Conservation (phyloP, 2,329 filamentous ascomycete genomes). For the Scedosporium boydii region DNA sequence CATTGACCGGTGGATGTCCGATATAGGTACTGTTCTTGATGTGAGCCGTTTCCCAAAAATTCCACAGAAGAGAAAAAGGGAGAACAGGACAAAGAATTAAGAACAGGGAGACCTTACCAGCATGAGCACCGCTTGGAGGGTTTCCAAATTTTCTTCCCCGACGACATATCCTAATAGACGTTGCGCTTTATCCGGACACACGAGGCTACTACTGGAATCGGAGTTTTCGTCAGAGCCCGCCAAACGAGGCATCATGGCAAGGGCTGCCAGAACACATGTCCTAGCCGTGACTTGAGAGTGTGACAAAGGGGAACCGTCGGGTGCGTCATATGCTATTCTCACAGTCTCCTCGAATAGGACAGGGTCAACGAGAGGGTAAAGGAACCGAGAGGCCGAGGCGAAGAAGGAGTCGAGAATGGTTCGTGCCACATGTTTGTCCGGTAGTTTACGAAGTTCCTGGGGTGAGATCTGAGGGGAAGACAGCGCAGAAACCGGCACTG, state of each 20-base stretch:
- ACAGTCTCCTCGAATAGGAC: conserved; percentile 36
- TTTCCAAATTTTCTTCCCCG: conserved; percentile 31
- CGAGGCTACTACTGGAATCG: conserved; percentile 17
- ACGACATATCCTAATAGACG: conserved; percentile 30
- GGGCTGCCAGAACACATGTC: conserved; percentile 39
- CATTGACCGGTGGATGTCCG: conserved; percentile 33
- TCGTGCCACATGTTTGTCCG: conserved; percentile 19
- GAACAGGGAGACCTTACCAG: conserved; percentile 26
- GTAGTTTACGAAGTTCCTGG: conserved; percentile 19
- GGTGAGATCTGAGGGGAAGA: neutral
- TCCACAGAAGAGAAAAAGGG: neutral
- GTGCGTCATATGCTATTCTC: conserved; percentile 29
- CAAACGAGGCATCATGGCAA: conserved; percentile 21
- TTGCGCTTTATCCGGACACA: conserved; percentile 29
- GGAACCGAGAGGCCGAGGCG: conserved; percentile 25
- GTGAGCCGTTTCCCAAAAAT: neutral
- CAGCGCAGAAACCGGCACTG: conserved; percentile 7
- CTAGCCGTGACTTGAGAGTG: conserved; percentile 25
- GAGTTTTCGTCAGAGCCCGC: conserved; percentile 13
- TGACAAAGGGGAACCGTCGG: conserved; percentile 6
- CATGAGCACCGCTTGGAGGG: conserved; percentile 35
- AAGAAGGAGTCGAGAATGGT: conserved; percentile 14
- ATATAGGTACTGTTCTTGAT: conserved; percentile 24
- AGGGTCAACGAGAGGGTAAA: conserved; percentile 39
- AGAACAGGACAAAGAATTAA: neutral